A percentile compares a stretch with the other conserved stretches of the same genome.
These are phyloP conservation scores for Stephania yunnanensis DNA, from an alignment of 164 flowering plant genomes.

Conservation along the genomic window DNA sequence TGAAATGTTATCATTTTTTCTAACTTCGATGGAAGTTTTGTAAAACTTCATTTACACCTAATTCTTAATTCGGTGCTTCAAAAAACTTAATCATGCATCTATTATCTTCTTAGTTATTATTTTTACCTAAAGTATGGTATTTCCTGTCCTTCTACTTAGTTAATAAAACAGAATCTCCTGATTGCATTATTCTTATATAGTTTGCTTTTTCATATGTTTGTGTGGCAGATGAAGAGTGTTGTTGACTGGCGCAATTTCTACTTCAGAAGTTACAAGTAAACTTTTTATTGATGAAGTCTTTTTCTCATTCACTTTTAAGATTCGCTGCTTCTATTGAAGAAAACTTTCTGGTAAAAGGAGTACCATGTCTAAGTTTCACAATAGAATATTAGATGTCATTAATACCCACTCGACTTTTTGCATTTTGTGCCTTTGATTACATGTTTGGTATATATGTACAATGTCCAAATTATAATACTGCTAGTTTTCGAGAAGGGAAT, in stretches of 20 bases:
- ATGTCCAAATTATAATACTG: background rate
- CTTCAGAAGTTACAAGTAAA: slow-evolving; percentile 63
- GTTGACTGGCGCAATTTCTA: slow-evolving; percentile 95
- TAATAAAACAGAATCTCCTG: background rate
- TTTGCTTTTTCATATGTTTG: slow-evolving; percentile 10
- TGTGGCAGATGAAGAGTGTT: slow-evolving; percentile 64
- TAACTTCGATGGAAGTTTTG: no score
- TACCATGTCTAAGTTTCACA: background rate
- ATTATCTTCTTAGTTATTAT: background rate
- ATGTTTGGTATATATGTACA: background rate
- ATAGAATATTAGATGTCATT: background rate
- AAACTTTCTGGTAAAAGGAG: background rate
- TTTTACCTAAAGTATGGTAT: background rate
- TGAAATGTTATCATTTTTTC: no score
- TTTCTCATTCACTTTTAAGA: background rate
- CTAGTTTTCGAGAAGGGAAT: background rate
- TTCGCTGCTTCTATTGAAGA: background rate
- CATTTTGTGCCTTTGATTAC: background rate
- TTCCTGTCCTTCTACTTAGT: background rate
- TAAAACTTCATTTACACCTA: no score
- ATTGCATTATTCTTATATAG: background rate
- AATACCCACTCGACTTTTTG: background rate
- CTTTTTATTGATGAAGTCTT: background rate
- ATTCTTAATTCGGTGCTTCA: no score
- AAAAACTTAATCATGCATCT: background rate